Percentiles rank a stretch among this genome's conserved stretches.
Evolutionary conservation across 2,329 filamentous ascomycete species (phyloP).

Genomic region (Calonectria honghensis): DNA sequence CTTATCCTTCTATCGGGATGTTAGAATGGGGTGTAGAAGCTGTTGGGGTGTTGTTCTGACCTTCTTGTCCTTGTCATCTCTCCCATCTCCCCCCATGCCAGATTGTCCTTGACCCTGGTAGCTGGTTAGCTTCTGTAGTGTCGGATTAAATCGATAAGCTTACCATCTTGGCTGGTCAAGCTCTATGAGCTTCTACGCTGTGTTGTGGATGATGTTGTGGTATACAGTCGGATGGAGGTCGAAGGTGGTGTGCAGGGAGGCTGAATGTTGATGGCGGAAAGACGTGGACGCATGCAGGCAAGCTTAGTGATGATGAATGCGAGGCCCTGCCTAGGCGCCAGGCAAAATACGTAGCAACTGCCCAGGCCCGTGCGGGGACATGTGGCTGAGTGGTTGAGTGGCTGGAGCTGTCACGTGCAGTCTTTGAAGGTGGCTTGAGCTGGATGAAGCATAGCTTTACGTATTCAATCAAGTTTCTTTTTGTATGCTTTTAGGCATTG

Average conservation of each 20-base stretch:
- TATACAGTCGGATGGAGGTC: constrained; percentile 36
- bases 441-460: neutral
- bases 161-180: constrained; percentile 61
- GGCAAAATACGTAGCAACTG: constrained; percentile 66
- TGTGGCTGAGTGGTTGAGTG: rapidly evolving
- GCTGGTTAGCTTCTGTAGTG: constrained; percentile 46
- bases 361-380: constrained; percentile 55
- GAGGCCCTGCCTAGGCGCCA: constrained; percentile 64
- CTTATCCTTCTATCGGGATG: constrained; percentile 89
- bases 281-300: constrained; percentile 51
- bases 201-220: constrained; percentile 34
- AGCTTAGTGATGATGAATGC: constrained; percentile 60
- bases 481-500: no score
- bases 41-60: constrained; percentile 65
- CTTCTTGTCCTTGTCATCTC: constrained; percentile 96
- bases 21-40: constrained; percentile 44
- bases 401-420: constrained; percentile 46
- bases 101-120: constrained; percentile 88
- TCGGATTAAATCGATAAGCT: constrained; percentile 41
- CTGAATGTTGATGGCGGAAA: constrained; percentile 50
- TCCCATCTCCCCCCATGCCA: constrained; percentile 88
- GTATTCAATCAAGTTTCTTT: neutral
- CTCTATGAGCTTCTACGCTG: constrained; percentile 53
- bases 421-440: neutral
- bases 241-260: constrained; percentile 45